Conservation (phyloP, 2,329 filamentous ascomycete genomes). For the Lachnellula occidentalis region DNA sequence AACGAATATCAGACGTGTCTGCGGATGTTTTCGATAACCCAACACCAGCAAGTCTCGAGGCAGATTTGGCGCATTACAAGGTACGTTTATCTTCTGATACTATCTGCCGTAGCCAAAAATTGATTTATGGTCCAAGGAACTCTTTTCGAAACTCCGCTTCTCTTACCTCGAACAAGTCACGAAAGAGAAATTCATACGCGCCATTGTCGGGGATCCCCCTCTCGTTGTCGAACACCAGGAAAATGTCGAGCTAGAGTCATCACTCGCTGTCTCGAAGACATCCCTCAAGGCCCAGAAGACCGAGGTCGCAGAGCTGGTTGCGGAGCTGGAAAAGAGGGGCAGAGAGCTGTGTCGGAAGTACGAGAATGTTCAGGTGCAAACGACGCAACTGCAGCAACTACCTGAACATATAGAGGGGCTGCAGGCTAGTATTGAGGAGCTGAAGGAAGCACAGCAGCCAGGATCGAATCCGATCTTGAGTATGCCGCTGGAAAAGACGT, state of each 20-base stretch:
- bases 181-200: conserved; percentile 94
- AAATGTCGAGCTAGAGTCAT: conserved; percentile 70
- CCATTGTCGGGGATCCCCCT: conserved; percentile 86
- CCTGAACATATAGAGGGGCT: conserved; percentile 45
- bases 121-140: conserved; percentile 47
- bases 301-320: conserved; percentile 68
- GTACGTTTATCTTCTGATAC: conserved; percentile 31
- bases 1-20: conserved; percentile 67
- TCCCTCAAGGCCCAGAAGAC: conserved; percentile 74
- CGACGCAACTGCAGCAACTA: conserved; percentile 43
- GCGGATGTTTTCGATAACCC: conserved; percentile 57
- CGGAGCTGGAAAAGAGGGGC: conserved; percentile 62
- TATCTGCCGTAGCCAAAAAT: not conserved
- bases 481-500: conserved; percentile 53
- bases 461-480: conserved; percentile 43
- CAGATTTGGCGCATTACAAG: conserved; percentile 84
- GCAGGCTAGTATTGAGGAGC: conserved; percentile 42
- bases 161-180: conserved; percentile 98
- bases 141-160: conserved; percentile 94
- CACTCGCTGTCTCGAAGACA: conserved; percentile 65
- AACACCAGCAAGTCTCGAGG: conserved; percentile 71
- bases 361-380: conserved; percentile 45
- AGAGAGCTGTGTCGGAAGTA: conserved; percentile 52
- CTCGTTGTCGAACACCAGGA: conserved; percentile 77
- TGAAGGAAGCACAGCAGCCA: conserved; percentile 39